Base-by-base conservation (phyloP, 2,329 filamentous ascomycete genomes). In the Xylariaceae sp. region DNA sequence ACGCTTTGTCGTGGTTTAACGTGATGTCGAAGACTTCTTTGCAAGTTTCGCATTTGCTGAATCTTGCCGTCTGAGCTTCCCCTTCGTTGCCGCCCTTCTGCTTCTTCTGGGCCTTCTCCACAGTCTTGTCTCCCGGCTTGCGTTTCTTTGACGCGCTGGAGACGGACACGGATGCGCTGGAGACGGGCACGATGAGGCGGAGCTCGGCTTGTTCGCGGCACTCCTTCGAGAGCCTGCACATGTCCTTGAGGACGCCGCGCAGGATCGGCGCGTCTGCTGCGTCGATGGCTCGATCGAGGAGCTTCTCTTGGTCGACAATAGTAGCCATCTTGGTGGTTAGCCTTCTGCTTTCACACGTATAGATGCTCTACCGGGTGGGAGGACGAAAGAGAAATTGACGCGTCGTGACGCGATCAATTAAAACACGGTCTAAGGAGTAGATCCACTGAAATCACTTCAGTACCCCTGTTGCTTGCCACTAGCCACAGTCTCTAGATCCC, bases 1-100 rank as follows among this genome's bases (percentile, higher is more conserved):
- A 42, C 10, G 35, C 39, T 19, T 22, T 19, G 18, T 38, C 14
- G 22, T 44, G 5, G 19, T 42, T 44, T 17, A 26, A 24, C n/a
- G 36, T 38, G 22, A 40, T 15, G 21, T 42, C 37, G 33, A 38
- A 40, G n/a, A 22, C 35, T 33, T 35, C 11, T 1, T 38, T 3
- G 25, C 39, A 40, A 4, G 28, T 42, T 23, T 31, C 12, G 13
- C 39, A 44, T 18, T 13, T 33, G 15, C 34, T 39, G 12, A 24
- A 42, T 24, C 31, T 35, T 11, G 27, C 26, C 19, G 16, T 17
- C n/a, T 13, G 24, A 5, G 13, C 22, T 3, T 18, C 30, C 26
- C 18, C 21, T 5, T 14, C 19, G 6, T n/a, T 7, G 13, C 33
- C 14, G 19, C 19, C 27, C 23, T 15, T 35, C 18, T 36, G 31